A percentile compares a stretch with the other conserved stretches of the same genome.
Conservation (phyloP, 257 asterid species). For the Linderniella brevidens region DNA sequence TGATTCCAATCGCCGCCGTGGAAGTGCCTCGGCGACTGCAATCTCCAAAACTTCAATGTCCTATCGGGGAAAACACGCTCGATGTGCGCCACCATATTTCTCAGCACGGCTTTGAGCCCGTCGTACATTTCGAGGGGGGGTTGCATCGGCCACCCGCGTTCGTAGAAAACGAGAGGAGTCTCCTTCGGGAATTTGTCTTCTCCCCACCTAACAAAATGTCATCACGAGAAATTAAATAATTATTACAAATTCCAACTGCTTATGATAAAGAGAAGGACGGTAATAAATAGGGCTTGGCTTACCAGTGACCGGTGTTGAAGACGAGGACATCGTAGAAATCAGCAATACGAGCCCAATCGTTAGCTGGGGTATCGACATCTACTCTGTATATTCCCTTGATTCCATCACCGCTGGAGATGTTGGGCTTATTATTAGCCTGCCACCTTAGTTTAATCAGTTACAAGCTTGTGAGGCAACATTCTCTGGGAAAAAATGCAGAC, state of each 20-base stretch:
- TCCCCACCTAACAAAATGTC: constrained; percentile 57
- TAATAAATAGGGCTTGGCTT: constrained; percentile 15
- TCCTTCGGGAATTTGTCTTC: constrained; percentile 76
- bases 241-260: not conserved
- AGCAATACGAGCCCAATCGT: constrained; percentile 63
- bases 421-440: constrained; percentile 47
- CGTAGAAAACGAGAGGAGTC: constrained; percentile 69
- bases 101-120: constrained; percentile 55
- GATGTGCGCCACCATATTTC: constrained; percentile 54
- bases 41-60: constrained; percentile 67
- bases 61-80: constrained; percentile 42
- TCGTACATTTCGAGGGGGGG: constrained; percentile 53
- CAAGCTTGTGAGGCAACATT: constrained; percentile 34
- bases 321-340: constrained; percentile 66
- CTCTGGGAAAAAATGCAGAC: not conserved
- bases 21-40: constrained; percentile 93
- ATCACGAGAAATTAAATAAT: constrained; percentile 9
- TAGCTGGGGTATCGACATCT: constrained; percentile 75
- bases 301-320: constrained; percentile 97
- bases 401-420: constrained; percentile 26
- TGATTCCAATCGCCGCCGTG: constrained; percentile 97
- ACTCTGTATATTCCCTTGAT: constrained; percentile 58
- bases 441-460: constrained; percentile 64
- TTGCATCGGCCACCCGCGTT: constrained; percentile 52
- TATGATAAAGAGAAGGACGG: not conserved